Evolutionary conservation across 352 stramenopile genomes (phyloP).

Genomic region (Phytophthora podocarpi): DNA sequence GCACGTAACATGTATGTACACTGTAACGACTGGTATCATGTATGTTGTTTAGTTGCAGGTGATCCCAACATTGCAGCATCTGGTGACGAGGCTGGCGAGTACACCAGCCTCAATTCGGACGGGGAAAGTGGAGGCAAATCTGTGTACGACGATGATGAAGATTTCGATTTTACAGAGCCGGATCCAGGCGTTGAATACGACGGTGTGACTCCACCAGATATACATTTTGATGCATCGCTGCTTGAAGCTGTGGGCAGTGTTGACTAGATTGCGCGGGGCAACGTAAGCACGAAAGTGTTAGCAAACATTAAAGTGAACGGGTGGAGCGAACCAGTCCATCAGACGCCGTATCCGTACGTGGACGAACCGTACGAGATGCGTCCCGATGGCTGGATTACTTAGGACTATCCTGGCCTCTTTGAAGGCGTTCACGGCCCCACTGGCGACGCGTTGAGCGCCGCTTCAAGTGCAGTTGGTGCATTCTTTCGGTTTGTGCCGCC

Average conservation of each 20-base stretch:
- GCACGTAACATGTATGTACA: slow-evolving; percentile 13
- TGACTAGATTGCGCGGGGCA: neutral
- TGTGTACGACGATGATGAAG: slow-evolving; percentile 11
- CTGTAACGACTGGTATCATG: too few species aligned
- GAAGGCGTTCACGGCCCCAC: neutral
- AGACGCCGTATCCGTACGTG: slow-evolving; percentile 3
- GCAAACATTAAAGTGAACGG: neutral
- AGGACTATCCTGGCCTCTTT: slow-evolving; percentile 3
- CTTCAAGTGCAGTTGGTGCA: neutral
- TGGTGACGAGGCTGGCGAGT: neutral
- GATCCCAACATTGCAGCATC: neutral
- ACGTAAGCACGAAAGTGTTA: neutral
- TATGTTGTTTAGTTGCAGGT: slow-evolving; percentile 3
- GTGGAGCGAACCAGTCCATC: neutral
- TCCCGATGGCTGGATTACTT: neutral
- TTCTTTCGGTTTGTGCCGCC: neutral
- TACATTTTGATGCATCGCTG: neutral
- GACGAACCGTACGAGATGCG: slow-evolving; percentile 5
- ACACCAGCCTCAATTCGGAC: slow-evolving; percentile 8
- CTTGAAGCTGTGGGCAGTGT: neutral
- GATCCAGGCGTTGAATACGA: neutral
- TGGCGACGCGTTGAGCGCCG: neutral
- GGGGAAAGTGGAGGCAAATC: neutral
- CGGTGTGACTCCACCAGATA: neutral
- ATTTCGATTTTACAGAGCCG: neutral